phyloP scores from a whole-genome alignment of 148 eudicot genomes.

The Chenopodium formosanum region DNA sequence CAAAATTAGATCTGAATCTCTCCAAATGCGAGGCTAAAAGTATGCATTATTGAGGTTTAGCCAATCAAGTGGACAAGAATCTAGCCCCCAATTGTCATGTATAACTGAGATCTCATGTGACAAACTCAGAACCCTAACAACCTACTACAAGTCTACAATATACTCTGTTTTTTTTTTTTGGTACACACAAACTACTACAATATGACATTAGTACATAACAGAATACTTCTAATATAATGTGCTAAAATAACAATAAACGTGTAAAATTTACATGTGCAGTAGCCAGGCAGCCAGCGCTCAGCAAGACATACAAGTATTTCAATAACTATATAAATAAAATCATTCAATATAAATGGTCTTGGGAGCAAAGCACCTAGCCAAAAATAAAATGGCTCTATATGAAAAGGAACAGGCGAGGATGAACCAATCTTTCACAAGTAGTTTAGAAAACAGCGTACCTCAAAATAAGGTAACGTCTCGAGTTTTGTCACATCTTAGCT shows the following conservation, averaged over 20 bases:
- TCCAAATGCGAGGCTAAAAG: background rate
- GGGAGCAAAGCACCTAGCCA: conserved; percentile 8
- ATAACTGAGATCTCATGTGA: background rate
- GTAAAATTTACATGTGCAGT: background rate
- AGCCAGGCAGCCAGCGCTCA: background rate
- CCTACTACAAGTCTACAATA: background rate
- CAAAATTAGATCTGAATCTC: background rate
- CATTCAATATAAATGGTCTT: background rate
- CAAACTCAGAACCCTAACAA: background rate
- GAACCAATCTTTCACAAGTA: background rate
- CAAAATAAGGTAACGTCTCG: background rate
- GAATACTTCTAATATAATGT: background rate
- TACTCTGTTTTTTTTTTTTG: no score
- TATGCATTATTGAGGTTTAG: conserved; percentile 1
- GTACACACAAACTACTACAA: background rate
- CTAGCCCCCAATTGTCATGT: conserved; percentile 3
- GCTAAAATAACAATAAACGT: background rate
- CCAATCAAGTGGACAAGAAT: conserved; percentile 2
- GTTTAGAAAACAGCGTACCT: background rate
- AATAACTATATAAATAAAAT: background rate
- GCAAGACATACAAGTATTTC: background rate
- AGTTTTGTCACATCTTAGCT: background rate
- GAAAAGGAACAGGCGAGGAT: background rate
- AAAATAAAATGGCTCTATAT: no score
- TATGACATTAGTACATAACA: background rate